Conservation (phyloP, 257 asterid genomes). For the Euphrasia confusa region DNA sequence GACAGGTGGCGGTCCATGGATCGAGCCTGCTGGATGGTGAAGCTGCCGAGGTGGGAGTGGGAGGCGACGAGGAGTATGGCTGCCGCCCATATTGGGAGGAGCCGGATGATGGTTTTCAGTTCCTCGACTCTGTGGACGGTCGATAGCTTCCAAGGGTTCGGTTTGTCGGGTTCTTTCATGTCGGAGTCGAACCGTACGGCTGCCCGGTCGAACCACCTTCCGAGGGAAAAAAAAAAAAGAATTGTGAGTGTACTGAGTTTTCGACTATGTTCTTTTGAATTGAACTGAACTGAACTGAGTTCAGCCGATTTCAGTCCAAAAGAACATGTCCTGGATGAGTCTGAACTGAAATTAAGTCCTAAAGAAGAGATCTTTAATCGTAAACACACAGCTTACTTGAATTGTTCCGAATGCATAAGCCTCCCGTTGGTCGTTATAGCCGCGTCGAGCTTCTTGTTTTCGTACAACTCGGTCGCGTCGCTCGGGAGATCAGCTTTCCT, state of each 20-base stretch:
- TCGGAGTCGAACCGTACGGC: slow-evolving; percentile 48
- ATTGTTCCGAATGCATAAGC: slow-evolving; percentile 63
- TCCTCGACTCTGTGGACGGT: slow-evolving; percentile 82
- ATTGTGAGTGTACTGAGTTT: too few relatives aligned
- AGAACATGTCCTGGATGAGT: too few relatives aligned
- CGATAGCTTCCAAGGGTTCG: slow-evolving; percentile 67
- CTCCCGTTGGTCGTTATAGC: slow-evolving; percentile 47
- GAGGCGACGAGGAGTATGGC: slow-evolving; percentile 54
- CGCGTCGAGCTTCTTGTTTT: slow-evolving; percentile 53
- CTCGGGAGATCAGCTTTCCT: slow-evolving; percentile 32
- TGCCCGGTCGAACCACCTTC: slow-evolving; percentile 75
- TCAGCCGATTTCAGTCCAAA: too few relatives aligned
- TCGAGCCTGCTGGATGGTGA: slow-evolving; percentile 75
- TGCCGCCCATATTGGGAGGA: slow-evolving; percentile 72
- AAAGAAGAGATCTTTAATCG: too few relatives aligned
- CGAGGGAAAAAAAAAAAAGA: background rate
- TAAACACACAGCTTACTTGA: slow-evolving; percentile 44
- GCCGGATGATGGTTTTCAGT: slow-evolving; percentile 54
- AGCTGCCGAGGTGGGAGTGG: slow-evolving; percentile 51
- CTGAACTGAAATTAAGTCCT: too few relatives aligned
- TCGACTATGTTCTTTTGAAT: too few relatives aligned
- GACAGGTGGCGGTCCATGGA: slow-evolving; percentile 67
- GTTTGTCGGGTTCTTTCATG: slow-evolving; percentile 27
- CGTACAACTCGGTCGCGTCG: slow-evolving; percentile 37
- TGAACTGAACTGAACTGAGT: too few relatives aligned